Percentiles rank a stretch among this genome's conserved stretches.
Conservation (phyloP, 768 basidiomycete genomes). For the Mycena latifolia region DNA sequence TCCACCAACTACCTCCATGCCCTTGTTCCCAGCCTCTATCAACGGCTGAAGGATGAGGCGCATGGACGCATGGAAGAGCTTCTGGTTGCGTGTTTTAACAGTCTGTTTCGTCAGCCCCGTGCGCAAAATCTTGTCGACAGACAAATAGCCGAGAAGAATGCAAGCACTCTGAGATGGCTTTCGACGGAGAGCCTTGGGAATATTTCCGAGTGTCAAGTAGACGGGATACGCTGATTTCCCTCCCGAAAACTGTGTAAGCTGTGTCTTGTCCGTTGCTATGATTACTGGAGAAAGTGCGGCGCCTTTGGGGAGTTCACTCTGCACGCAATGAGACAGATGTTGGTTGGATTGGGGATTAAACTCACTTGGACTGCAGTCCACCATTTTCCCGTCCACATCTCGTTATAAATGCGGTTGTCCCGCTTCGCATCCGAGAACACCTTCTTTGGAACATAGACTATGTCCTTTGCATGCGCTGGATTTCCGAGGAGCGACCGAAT, state of each 20-base stretch:
- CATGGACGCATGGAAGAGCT: slow-evolving; percentile 49
- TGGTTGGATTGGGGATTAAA: neutral
- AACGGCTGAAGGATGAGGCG: slow-evolving; percentile 46
- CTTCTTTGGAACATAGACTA: slow-evolving; percentile 41
- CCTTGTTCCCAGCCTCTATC: slow-evolving; percentile 39
- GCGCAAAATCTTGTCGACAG: slow-evolving; percentile 46
- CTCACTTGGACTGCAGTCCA: slow-evolving; percentile 51
- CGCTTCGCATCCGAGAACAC: slow-evolving; percentile 9
- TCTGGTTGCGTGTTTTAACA: slow-evolving; percentile 18
- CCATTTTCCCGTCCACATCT: slow-evolving; percentile 55
- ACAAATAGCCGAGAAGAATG: slow-evolving; percentile 54
- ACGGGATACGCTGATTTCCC: slow-evolving; percentile 57
- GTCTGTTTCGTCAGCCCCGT: slow-evolving; percentile 22
- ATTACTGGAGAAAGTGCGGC: slow-evolving; percentile 11
- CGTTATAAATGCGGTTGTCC: slow-evolving; percentile 42
- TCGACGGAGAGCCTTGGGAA: slow-evolving; percentile 43
- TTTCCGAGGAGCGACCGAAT: slow-evolving; percentile 47
- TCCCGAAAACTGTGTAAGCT: slow-evolving; percentile 48
- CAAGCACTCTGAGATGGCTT: slow-evolving; percentile 44
- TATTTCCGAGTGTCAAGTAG: slow-evolving; percentile 57
- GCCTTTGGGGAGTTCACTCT: slow-evolving; percentile 3
- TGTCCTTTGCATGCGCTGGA: slow-evolving; percentile 40
- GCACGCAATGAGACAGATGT: neutral
- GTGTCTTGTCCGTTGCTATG: slow-evolving; percentile 46
- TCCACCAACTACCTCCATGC: slow-evolving; percentile 47